These are phyloP conservation scores for Leccinum variicolor DNA, from an alignment of 768 basidiomycete species.

Conservation along the genomic window DNA sequence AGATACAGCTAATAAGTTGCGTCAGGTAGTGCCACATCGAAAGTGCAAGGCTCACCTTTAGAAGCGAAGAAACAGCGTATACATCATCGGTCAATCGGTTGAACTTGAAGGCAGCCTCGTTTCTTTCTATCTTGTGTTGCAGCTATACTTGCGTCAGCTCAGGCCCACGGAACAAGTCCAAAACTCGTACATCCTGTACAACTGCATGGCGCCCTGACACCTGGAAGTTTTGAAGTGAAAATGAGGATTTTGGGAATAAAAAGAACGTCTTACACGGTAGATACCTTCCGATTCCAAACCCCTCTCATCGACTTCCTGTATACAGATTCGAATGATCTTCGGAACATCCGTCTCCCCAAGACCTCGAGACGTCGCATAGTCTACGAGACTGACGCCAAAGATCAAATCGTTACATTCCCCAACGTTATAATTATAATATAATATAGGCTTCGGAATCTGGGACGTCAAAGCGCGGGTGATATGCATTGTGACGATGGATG, in stretches of 20 bases:
- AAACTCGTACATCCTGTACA: constrained; percentile 67
- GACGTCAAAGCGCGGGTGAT: constrained; percentile 62
- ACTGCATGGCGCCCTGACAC: constrained; percentile 83
- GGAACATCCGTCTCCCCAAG: constrained; percentile 73
- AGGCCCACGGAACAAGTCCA: neutral
- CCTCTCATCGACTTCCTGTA: constrained; percentile 76
- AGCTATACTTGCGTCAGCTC: constrained; percentile 43
- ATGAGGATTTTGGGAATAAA: neutral
- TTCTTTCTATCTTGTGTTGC: constrained; percentile 82
- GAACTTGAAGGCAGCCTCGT: constrained; percentile 75
- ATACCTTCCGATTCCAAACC: constrained; percentile 80
- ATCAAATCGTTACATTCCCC: constrained; percentile 87
- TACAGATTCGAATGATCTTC: constrained; percentile 76
- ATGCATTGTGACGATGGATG: constrained; percentile 48
- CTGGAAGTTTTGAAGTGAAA: constrained; percentile 34
- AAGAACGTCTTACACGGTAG: constrained; percentile 54
- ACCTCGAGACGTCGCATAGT: constrained; percentile 82
- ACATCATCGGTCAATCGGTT: constrained; percentile 71
- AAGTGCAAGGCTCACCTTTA: constrained; percentile 56
- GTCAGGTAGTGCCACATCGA: constrained; percentile 1
- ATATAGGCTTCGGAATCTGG: constrained; percentile 64
- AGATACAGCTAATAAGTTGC: constrained; percentile 57
- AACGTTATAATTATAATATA: constrained; percentile 76
- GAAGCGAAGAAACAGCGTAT: constrained; percentile 75
- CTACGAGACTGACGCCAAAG: constrained; percentile 84